Base-by-base conservation (phyloP, 2,329 filamentous ascomycete species). In the Colletotrichum incanum region DNA sequence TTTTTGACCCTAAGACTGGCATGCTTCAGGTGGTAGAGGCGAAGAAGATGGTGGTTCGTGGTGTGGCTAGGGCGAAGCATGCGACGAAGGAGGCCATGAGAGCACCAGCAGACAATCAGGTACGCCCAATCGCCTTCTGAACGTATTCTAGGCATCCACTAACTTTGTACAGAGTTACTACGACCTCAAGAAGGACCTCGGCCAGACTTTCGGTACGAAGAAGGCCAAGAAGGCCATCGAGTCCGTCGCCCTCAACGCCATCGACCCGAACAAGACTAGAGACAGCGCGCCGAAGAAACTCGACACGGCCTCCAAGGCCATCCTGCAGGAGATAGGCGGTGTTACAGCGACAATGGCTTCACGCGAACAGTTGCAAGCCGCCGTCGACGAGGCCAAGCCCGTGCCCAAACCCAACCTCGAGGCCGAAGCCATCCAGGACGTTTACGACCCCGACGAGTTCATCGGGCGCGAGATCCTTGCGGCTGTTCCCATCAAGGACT, bases 141-240 rank as follows among this genome's bases (percentile, higher is more conserved):
- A 14, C 6, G 1, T 16, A 23, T n/a, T 31, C 1, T 7, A 4
- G 39, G 23, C 28, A 23, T 3, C 14, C 9, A 34, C 67, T 73
- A 23, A 73, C 61, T 34, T 14, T 6, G 12, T 20, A 23, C 76
- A 92, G 90, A 88, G 84, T 55, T 88, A 88, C 77, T 84, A 88
- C 76, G 89, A 92, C 37, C 88, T 89, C 78, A 90, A 89, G 76
- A 92, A 91, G 76, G 89, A 92, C 2, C 90, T 97, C 16, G 93
- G 93, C 50, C 88, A 93, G 76, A 91, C 92, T 41, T 97, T 97
- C 78, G 94, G 94, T 80, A 96, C 93, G 34, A 95, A 94, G 85
- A 96, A 95, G 83, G 93, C 94, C 28, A 93, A 92, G 86, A 96
- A 95, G 83, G 92, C 90, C 1, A 90, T 96, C 76, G 86, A 88